Conservation (phyloP, 768 basidiomycete species). For the Mycena vitilis region DNA sequence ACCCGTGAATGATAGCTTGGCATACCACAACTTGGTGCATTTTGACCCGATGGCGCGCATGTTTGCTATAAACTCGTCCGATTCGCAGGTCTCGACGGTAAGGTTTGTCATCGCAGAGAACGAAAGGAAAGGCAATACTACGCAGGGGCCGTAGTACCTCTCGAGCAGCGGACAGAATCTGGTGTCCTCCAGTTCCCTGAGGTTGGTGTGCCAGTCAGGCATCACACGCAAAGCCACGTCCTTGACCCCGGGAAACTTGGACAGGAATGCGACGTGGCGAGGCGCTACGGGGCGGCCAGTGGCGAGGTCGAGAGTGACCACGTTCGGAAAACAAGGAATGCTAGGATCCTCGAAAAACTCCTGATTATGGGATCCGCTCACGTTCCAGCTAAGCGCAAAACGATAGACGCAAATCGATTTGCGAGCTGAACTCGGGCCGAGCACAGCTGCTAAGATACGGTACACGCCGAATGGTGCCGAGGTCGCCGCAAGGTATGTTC, state of each 20-base stretch:
- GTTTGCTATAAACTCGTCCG: not conserved
- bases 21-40: not conserved
- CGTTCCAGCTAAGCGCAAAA: not conserved
- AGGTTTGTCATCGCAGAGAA: not conserved
- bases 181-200: not conserved
- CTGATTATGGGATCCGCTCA: not conserved
- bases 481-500: no score
- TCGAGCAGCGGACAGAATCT: not conserved
- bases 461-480: no score
- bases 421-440: no score
- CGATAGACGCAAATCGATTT: no score
- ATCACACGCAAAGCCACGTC: not conserved
- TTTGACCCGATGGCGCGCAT: not conserved
- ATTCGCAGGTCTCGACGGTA: not conserved
- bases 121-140: slow-evolving; percentile 1
- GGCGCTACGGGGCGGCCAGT: not conserved
- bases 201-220: not conserved
- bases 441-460: no score
- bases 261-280: not conserved
- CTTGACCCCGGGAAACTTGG: not conserved
- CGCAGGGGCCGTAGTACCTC: slow-evolving; percentile 2
- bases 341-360: not conserved
- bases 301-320: not conserved
- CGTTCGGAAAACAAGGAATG: slow-evolving; percentile 3
- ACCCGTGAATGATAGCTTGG: not conserved